Conservation (phyloP, 768 basidiomycete species). For the Podaxis carcinomalis region DNA sequence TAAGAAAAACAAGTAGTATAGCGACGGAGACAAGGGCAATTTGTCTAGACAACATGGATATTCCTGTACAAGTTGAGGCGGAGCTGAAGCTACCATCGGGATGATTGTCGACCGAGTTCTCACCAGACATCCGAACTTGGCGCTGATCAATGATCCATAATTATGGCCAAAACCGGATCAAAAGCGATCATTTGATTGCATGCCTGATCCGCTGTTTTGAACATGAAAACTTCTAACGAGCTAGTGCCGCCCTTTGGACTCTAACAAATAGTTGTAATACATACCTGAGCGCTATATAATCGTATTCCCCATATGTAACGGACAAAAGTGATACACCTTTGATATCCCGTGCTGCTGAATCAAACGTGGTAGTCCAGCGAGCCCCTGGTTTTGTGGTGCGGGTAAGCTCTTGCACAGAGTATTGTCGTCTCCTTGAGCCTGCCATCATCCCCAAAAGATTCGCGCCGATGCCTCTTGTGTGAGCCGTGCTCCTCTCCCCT, state of each 20-base stretch:
- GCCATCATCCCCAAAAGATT: too few species aligned
- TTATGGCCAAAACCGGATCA: constrained; percentile 2
- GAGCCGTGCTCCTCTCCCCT: too few species aligned
- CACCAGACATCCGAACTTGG: neutral
- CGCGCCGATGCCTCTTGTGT: too few species aligned
- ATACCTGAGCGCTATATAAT: neutral
- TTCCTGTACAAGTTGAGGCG: neutral
- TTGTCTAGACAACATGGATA: neutral
- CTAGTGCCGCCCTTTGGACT: neutral
- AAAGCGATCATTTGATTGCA: neutral
- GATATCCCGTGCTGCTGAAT: neutral
- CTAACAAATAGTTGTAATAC: neutral
- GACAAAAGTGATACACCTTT: neutral
- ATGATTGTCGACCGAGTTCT: neutral
- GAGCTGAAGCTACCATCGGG: neutral
- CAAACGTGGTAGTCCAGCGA: neutral
- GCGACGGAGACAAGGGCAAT: neutral
- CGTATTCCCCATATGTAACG: neutral
- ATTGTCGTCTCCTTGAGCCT: too few species aligned
- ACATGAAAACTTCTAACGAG: neutral
- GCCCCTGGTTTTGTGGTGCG: neutral
- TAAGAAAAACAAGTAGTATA: neutral
- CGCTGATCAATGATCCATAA: neutral
- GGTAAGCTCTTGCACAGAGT: neutral
- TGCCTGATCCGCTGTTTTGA: neutral